Base-by-base conservation (phyloP, 2,329 filamentous ascomycete species). In the Botrytis deweyae region DNA sequence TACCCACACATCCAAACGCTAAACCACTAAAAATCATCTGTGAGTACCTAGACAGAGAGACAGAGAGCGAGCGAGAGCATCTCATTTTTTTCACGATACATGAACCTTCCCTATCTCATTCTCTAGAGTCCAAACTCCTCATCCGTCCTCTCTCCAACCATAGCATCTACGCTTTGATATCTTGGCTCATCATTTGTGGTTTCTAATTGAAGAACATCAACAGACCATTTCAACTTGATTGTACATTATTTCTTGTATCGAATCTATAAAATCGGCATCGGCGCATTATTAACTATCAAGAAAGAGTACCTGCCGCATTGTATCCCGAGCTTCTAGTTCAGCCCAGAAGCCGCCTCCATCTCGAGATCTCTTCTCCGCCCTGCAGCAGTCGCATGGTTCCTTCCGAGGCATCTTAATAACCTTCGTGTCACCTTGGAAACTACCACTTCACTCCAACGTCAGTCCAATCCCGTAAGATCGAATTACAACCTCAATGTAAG, bases 331-430 rank as follows among this genome's bases (percentile, higher is more conserved):
- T 73, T 73, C 64, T 69, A 44, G 25, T 69, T 62, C 71, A 69
- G 64, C 71, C 64, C 55, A 73, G 71, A 73, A 73, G 71, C 49
- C 44, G 52, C 63, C 64, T 72, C 67, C 52, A 72, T 74, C 67
- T 74, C 64, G 58, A 68, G 71, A 69, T 70, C 72, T 66, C 72
- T 66, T 66, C 68, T 72, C 67, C 68, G 66, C 66, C 68, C 42
- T 73, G 55, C 40, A 69, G 49, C 38, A 58, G 40, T 59, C 49
- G 67, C 75, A 74, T 75, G 67, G 72, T 72, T 72, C 69, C 49
- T 74, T 73, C 76, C 75, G 76, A 77, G 76, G 76, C 69, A 75
- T 75, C 73, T 74, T 33, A 72, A 69, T 40, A 68, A 69, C 63
- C 70, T 67, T 70, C 66, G 75, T 77, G 74, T 73, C 68, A 76